A percentile compares a stretch with the other conserved stretches of the same genome.
Conservation (phyloP, 208 protist species). For the Naegleria fowleri region DNA sequence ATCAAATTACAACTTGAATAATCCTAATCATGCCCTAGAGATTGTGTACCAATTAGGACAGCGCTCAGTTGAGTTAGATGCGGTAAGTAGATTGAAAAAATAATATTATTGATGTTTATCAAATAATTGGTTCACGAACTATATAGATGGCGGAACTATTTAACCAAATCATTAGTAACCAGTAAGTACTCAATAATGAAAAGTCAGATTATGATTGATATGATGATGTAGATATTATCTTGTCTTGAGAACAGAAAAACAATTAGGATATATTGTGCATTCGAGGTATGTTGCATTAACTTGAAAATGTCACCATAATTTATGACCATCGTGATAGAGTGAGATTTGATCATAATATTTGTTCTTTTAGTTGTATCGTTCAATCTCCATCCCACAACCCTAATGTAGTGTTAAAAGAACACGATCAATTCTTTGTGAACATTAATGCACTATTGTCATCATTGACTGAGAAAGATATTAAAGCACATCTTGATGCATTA, state of each 20-base stretch:
- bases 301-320: too few species aligned
- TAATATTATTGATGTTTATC: too few species aligned
- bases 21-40: neutral
- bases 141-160: neutral
- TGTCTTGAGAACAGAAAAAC: conserved; percentile 61
- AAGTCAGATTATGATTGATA: too few species aligned
- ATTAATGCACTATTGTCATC: neutral
- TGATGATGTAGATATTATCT: too few species aligned
- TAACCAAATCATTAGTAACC: neutral
- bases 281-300: too few species aligned
- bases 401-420: conserved; percentile 14
- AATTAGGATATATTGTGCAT: conserved; percentile 67
- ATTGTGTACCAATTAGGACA: conserved; percentile 11
- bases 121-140: too few species aligned
- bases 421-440: conserved; percentile 4
- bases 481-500: conserved; percentile 8
- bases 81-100: neutral
- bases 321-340: too few species aligned
- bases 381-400: conserved; percentile 15
- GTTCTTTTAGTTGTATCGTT: conserved; percentile 27
- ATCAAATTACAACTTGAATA: neutral
- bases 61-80: neutral
- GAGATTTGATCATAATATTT: conserved; percentile 22
- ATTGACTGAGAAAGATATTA: conserved; percentile 24
- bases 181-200: too few species aligned